Evolutionary conservation across 306 rosid genomes (phyloP).

Genomic region (Elaeagnus macrophylla): DNA sequence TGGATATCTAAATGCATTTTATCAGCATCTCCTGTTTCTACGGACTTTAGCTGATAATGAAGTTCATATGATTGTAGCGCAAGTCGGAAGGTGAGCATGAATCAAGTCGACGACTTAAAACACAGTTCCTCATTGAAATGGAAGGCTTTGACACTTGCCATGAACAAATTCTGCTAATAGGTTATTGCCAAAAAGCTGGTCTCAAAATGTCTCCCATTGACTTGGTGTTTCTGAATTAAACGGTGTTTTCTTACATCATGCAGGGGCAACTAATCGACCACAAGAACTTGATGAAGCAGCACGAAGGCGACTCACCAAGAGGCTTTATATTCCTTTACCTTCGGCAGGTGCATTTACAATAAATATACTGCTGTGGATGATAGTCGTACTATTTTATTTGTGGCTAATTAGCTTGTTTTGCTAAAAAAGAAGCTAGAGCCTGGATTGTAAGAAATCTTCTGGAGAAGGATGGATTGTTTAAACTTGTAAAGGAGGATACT

Average conservation of each 20-base stretch:
- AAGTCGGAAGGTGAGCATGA: conserved; percentile 98
- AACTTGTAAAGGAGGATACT: conserved; percentile 52
- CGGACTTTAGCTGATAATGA: conserved; percentile 11
- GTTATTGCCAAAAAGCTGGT: conserved; percentile 32
- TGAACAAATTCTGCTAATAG: conserved; percentile 86
- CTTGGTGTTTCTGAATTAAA: not conserved
- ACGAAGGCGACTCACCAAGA: conserved; percentile 80
- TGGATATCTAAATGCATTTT: not conserved
- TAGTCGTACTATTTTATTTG: conserved; percentile 2
- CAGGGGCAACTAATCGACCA: conserved; percentile 96
- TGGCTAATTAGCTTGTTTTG: conserved; percentile 25
- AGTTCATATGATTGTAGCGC: conserved; percentile 44
- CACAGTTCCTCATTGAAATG: conserved; percentile 98
- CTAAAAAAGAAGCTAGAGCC: conserved; percentile 71
- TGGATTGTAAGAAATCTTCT: conserved; percentile 64
- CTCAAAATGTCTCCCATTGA: not conserved
- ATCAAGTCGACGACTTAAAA: conserved; percentile 92
- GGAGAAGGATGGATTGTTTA: conserved; percentile 73
- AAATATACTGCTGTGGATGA: conserved; percentile 5
- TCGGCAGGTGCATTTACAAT: conserved; percentile 51
- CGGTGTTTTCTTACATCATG: conserved; percentile 14
- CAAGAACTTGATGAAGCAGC: conserved; percentile 99
- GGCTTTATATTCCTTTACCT: conserved; percentile 90
- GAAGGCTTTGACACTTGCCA: conserved; percentile 86
- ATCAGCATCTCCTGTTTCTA: conserved; percentile 5